Conservation (phyloP, 768 basidiomycete genomes). For the Gyrodon lividus region DNA sequence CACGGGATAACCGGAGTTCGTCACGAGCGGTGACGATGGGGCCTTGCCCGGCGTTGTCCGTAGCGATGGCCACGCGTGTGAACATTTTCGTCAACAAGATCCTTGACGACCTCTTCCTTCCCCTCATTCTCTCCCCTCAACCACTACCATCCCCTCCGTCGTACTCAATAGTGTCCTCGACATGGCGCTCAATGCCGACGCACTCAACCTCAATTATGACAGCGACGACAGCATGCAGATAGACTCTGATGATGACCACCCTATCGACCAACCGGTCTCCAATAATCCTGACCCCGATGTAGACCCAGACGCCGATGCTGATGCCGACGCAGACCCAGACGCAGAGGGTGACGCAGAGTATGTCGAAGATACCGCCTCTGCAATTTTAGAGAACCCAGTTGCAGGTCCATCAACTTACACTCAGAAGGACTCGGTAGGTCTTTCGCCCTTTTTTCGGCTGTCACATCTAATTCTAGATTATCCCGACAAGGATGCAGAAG, state of each 20-base stretch:
- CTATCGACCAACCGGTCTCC: slow-evolving; percentile 15
- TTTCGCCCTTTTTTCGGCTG: slow-evolving; percentile 15
- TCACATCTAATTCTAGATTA: neutral
- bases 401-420: slow-evolving; percentile 43
- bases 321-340: slow-evolving; percentile 47
- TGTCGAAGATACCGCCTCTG: slow-evolving; percentile 38
- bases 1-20: slow-evolving; percentile 38
- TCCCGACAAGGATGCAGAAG: slow-evolving; percentile 27
- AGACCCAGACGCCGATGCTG: slow-evolving; percentile 65
- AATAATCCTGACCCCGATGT: slow-evolving; percentile 47
- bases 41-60: slow-evolving; percentile 43
- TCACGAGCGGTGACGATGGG: slow-evolving; percentile 43
- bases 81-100: slow-evolving; percentile 42
- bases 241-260: slow-evolving; percentile 55
- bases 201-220: slow-evolving; percentile 54
- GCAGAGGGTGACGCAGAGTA: slow-evolving; percentile 44
- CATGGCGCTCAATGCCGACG: slow-evolving; percentile 39
- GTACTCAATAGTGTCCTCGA: slow-evolving; percentile 12
- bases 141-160: slow-evolving; percentile 30
- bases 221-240: slow-evolving; percentile 66
- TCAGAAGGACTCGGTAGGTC: slow-evolving; percentile 61
- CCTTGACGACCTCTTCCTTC: slow-evolving; percentile 39
- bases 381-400: slow-evolving; percentile 35
- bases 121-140: slow-evolving; percentile 34
- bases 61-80: slow-evolving; percentile 42